Percentiles rank a stretch among this genome's conserved stretches.
phyloP scores from a whole-genome alignment of 2,329 filamentous ascomycete genomes.

The Raffaelea albimanens region DNA sequence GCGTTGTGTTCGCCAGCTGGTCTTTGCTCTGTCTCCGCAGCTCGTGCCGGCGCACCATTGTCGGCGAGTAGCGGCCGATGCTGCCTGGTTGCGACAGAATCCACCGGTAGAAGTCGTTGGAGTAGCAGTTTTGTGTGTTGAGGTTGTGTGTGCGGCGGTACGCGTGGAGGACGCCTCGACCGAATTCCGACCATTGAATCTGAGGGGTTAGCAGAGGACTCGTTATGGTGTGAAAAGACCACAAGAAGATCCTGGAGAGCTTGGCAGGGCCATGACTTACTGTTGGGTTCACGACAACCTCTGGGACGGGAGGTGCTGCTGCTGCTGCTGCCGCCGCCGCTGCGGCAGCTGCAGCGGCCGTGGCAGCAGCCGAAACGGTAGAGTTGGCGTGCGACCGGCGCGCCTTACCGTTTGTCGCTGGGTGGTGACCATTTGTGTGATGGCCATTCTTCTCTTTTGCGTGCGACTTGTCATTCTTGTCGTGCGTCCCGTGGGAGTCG shows the following conservation, averaged over 20 bases:
- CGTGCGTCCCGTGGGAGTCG: slow-evolving; percentile 16
- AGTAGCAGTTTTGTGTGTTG: slow-evolving; percentile 61
- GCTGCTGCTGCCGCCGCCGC: slow-evolving; percentile 9
- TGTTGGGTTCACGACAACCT: neutral
- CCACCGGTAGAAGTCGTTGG: slow-evolving; percentile 50
- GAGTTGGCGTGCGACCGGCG: slow-evolving; percentile 42
- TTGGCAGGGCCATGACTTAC: neutral
- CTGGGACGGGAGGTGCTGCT: slow-evolving; percentile 1
- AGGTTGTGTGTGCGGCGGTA: slow-evolving; percentile 69
- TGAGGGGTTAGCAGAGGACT: slow-evolving; percentile 15
- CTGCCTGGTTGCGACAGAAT: slow-evolving; percentile 51
- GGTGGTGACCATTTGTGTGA: slow-evolving; percentile 20
- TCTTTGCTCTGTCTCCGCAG: slow-evolving; percentile 62
- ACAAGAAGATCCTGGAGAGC: neutral
- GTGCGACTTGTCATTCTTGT: slow-evolving; percentile 30
- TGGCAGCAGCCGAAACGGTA: slow-evolving; percentile 22
- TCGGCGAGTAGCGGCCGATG: slow-evolving; percentile 65
- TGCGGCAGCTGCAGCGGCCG: slow-evolving; percentile 16
- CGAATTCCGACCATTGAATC: slow-evolving; percentile 60
- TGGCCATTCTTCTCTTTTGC: slow-evolving; percentile 35
- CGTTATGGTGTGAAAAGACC: neutral
- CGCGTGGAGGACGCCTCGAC: slow-evolving; percentile 57
- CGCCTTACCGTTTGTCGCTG: slow-evolving; percentile 38
- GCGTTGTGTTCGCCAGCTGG: slow-evolving; percentile 59
- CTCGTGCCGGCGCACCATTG: slow-evolving; percentile 58